phyloP scores from a whole-genome alignment of 257 asterid species.

The Solanum pimpinellifolium region DNA sequence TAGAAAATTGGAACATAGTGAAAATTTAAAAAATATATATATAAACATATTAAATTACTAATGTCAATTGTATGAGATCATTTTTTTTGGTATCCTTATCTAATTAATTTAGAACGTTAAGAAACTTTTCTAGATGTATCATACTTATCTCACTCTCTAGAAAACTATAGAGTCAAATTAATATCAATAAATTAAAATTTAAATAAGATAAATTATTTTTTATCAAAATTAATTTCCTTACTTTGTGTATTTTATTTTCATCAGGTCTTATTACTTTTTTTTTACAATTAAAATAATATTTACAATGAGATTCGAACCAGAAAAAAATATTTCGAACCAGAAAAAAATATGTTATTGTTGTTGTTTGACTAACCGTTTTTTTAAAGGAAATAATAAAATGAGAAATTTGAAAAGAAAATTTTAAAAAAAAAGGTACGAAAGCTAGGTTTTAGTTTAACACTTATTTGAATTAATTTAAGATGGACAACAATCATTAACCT shows the following conservation, averaged over 20 bases:
- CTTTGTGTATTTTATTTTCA: not conserved
- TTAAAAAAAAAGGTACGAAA: not conserved
- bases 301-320: too few species aligned
- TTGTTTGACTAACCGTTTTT: not conserved
- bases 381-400: not conserved
- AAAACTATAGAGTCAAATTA: not conserved
- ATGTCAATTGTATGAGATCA: not conserved
- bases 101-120: not conserved
- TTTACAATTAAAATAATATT: too few species aligned
- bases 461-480: not conserved
- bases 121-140: not conserved
- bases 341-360: not conserved
- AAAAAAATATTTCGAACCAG: too few species aligned
- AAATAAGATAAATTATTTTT: not conserved
- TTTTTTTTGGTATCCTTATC: not conserved
- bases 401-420: not conserved
- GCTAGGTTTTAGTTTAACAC: not conserved
- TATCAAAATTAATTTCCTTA: not conserved
- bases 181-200: not conserved
- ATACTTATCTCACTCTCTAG: not conserved
- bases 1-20: not conserved
- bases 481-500: not conserved
- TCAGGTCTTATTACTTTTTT: not conserved
- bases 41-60: not conserved
- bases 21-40: not conserved